Evolutionary conservation across 2,329 filamentous ascomycete genomes (phyloP), one percentile per base, ranked within the genome.

Genomic region (Penicillium carneum): DNA sequence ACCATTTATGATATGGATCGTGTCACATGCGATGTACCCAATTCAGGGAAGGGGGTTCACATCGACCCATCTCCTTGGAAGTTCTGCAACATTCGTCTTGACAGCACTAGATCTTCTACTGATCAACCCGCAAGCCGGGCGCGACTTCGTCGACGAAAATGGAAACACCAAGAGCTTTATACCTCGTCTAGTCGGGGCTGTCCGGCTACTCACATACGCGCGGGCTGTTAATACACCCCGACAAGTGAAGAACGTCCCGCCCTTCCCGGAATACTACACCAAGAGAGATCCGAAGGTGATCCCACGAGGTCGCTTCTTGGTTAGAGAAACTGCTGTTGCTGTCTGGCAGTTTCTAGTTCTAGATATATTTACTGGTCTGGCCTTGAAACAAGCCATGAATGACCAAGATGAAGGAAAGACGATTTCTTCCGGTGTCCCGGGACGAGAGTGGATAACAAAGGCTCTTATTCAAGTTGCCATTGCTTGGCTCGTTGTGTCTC

Each of bases 171-270:
- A 14, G 10, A 10, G 12, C 36, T 34, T 39, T 43, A 3, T 61
- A 20, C 41, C 50, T 26, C 50, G 65, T 14, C 16, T 67, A 10
- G 53, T 45, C 5, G n/a, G 57, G 18, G 58, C 53, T 14, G 39
- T 34, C 12, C 33, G 50, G 9, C 14, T 66, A 0, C 20, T 71
- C 9, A 41, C 61, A 6, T 61, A 56, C 23, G 36, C 58, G 3
- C 68, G 71, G 11, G 72, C 65, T 1, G 49, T 74, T 4, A 58
- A 61, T 10, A 73, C 70, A 3, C 52, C 63, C 23, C 64, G 69
- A 54, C 64, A 71, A 12, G 59, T 57, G 10, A 74, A 67, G 51
- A 69, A 69, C 29, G 38, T 63, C 0, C 69, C 72, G 0, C 11
- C 58, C 0, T 65, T 61, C 5, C 67, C 65, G 29, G 51, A 26